Evolutionary conservation across 2,329 filamentous ascomycete genomes (phyloP).

Genomic region (Aurifilum marmelostoma): DNA sequence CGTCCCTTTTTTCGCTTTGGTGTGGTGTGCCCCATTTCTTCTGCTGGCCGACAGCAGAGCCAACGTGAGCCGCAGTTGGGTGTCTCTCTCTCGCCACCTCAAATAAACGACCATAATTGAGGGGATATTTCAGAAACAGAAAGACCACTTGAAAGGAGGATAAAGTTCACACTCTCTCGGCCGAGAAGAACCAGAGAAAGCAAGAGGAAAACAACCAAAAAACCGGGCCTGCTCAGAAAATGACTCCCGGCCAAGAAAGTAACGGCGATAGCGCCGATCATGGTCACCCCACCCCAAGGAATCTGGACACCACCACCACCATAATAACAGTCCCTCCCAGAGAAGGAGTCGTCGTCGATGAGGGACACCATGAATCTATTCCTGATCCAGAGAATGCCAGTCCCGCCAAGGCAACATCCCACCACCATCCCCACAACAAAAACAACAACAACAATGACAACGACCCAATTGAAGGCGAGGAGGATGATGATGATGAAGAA

Average conservation of each 20-base stretch:
- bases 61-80: no score
- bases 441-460: no score
- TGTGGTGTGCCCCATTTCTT: not conserved
- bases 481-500: no score
- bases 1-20: not conserved
- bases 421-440: no score
- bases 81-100: not conserved
- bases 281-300: not conserved
- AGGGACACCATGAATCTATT: not conserved
- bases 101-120: not conserved
- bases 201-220: not conserved
- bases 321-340: not conserved
- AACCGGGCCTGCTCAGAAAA: constrained; percentile 15
- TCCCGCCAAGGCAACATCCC: no score
- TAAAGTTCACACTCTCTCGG: not conserved
- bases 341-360: not conserved
- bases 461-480: constrained; percentile 10
- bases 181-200: not conserved
- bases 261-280: constrained; percentile 14
- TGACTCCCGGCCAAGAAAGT: constrained; percentile 21
- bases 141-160: not conserved
- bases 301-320: not conserved
- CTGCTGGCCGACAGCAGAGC: not conserved
- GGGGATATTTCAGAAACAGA: not conserved
- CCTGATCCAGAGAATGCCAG: not conserved